These are phyloP conservation scores for Hypoxylon sp. DNA, from an alignment of 2,329 filamentous ascomycete species.

Conservation along the genomic window DNA sequence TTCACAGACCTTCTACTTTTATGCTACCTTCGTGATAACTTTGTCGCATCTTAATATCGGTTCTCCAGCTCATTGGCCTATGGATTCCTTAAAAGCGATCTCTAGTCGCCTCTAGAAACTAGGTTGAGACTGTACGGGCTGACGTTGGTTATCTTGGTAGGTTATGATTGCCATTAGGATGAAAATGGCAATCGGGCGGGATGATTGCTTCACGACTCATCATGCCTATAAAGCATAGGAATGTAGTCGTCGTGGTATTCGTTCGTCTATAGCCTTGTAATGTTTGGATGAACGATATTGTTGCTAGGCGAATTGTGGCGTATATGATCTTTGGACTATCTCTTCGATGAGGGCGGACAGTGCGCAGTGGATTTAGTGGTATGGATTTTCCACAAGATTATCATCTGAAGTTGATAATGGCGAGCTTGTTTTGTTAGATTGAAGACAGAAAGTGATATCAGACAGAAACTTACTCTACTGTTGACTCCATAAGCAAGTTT, in stretches of 20 bases:
- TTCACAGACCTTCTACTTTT: neutral
- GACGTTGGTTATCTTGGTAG: slow-evolving; percentile 1
- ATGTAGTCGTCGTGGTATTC: neutral
- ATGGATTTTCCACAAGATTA: slow-evolving; percentile 34
- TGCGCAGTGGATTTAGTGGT: neutral
- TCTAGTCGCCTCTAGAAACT: slow-evolving; percentile 3
- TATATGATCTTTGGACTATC: neutral
- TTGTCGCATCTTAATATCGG: neutral
- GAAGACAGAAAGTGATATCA: neutral
- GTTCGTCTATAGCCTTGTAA: neutral
- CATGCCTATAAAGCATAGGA: slow-evolving; percentile 14
- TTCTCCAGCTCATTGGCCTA: slow-evolving; percentile 1
- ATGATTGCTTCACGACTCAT: neutral
- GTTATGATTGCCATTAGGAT: slow-evolving; percentile 8
- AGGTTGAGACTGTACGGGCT: neutral
- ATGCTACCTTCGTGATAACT: neutral
- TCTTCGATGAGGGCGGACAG: neutral
- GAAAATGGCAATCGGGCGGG: neutral
- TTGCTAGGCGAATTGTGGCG: neutral
- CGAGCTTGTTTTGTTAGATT: slow-evolving; percentile 58
- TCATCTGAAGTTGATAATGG: slow-evolving; percentile 67
- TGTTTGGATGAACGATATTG: neutral
- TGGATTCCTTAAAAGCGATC: neutral
- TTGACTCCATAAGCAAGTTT: slow-evolving; percentile 76
- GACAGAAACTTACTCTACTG: slow-evolving; percentile 67